A percentile compares a stretch with the other conserved stretches of the same genome.
Evolutionary conservation across 345 rosid species (phyloP).

Genomic region (Eucalyptus globulus): DNA sequence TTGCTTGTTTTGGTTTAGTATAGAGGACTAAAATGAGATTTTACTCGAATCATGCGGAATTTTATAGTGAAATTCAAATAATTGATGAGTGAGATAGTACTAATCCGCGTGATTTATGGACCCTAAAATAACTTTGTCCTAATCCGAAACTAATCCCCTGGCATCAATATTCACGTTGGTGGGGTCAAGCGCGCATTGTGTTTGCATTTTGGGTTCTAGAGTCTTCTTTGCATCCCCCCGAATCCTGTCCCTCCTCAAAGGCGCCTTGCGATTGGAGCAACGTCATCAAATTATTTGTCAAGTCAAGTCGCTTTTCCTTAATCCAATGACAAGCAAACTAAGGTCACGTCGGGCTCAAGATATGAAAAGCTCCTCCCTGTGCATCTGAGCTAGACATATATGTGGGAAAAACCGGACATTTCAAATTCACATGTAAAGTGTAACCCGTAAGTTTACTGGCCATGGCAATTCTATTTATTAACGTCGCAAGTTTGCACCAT

Average conservation of each 20-base stretch:
- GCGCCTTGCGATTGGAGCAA: neutral
- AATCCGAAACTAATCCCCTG: neutral
- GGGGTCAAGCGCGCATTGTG: neutral
- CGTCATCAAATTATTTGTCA: neutral
- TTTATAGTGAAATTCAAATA: neutral
- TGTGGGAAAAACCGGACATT: neutral
- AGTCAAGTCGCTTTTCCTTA: neutral
- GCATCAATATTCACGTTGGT: neutral
- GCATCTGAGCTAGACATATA: neutral
- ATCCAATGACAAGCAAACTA: neutral
- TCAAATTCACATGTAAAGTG: neutral
- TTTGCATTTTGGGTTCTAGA: neutral
- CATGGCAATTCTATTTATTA: neutral
- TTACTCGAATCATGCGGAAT: rapidly evolving
- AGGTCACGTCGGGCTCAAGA: neutral
- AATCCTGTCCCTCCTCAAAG: neutral
- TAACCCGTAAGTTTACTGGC: neutral
- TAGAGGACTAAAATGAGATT: neutral
- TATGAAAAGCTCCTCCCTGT: neutral
- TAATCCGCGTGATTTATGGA: neutral
- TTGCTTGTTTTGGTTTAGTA: neutral
- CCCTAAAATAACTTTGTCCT: neutral
- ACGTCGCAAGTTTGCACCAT: neutral
- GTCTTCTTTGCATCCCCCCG: neutral
- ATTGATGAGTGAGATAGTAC: neutral